Conservation (phyloP, 257 asterid species). For the Nemophila menziesii region DNA sequence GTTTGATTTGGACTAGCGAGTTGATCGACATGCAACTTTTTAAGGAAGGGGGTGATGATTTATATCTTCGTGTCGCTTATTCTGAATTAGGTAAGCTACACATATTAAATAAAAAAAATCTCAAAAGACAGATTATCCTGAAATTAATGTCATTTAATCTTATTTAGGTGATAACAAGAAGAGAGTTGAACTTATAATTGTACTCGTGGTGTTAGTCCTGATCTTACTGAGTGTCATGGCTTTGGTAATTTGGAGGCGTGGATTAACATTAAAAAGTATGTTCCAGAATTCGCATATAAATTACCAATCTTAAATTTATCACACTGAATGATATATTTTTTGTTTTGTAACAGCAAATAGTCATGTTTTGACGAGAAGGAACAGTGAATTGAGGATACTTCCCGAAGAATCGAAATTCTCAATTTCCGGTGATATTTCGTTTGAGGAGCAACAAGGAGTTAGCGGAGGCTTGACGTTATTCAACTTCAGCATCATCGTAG, state of each 20-base stretch:
- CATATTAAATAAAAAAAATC: background rate
- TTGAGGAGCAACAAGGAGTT: slow-evolving; percentile 40
- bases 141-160: background rate
- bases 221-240: slow-evolving; percentile 21
- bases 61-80: slow-evolving; percentile 45
- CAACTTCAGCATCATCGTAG: slow-evolving; percentile 40
- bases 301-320: background rate
- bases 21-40: slow-evolving; percentile 56
- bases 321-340: background rate
- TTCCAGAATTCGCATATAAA: background rate
- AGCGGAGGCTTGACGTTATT: slow-evolving; percentile 47
- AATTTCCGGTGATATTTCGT: slow-evolving; percentile 23
- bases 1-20: slow-evolving; percentile 55
- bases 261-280: slow-evolving; percentile 27
- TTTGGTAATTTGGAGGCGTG: slow-evolving; percentile 32
- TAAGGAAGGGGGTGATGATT: slow-evolving; percentile 33
- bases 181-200: slow-evolving; percentile 18
- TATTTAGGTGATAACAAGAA: slow-evolving; percentile 21
- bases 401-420: slow-evolving; percentile 42
- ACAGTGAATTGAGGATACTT: slow-evolving; percentile 15
- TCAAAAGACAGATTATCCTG: background rate
- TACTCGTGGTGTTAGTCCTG: slow-evolving; percentile 20
- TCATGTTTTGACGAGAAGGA: slow-evolving; percentile 9
- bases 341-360: slow-evolving; percentile 20
- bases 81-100: slow-evolving; percentile 44